Base-by-base conservation (phyloP, 495 filamentous ascomycete genomes). In the Tuber brumale region DNA sequence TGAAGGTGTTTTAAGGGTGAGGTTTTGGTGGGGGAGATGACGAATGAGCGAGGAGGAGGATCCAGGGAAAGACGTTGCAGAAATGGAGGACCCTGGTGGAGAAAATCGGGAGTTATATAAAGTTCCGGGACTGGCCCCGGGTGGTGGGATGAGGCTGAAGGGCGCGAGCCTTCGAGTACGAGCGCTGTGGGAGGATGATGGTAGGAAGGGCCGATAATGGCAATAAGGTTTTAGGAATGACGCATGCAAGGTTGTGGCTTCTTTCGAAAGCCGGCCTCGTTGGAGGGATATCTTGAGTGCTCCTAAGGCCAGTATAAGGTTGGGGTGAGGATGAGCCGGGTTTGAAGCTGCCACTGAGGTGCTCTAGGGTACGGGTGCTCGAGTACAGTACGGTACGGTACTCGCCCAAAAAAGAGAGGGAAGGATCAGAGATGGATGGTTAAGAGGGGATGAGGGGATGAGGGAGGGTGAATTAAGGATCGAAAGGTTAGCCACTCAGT, bases 21-120 rank as follows among this genome's bases (percentile, higher is more conserved):
- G 12, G 14, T 35, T 18, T 66, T 76, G 80, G 73, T 80, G 79
- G 21, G 75, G 79, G 46, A 80, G 71, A 70, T 80, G 74, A 45
- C 77, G 74, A 79, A 82, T 82, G 75, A 72, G 75, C 71, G 80
- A 72, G 78, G 76, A 76, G 75, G 76, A 76, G 72, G 70, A 75
- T 19, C 69, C 70, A 23, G 74, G 70, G 43, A 71, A 66, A 48
- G 75, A 51, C 31, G 27, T 35, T 66, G 57, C 4, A 19, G 44
- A 42, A 43, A 70, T 51, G 80, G 43, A 41, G 45, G 46, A 74
- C 69, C 74, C 69, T 74, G 74, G 73, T 44, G 70, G 31, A 44
- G 66, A 35, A 7, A 31, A 18, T 19, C 1, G 57, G 57, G 31
- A 66, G 27, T 35, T 66, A 35, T 66, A 66, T 35, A 66, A 66